phyloP scores from a whole-genome alignment of 2,329 filamentous ascomycete genomes.

The Aspergillus neoniger region DNA sequence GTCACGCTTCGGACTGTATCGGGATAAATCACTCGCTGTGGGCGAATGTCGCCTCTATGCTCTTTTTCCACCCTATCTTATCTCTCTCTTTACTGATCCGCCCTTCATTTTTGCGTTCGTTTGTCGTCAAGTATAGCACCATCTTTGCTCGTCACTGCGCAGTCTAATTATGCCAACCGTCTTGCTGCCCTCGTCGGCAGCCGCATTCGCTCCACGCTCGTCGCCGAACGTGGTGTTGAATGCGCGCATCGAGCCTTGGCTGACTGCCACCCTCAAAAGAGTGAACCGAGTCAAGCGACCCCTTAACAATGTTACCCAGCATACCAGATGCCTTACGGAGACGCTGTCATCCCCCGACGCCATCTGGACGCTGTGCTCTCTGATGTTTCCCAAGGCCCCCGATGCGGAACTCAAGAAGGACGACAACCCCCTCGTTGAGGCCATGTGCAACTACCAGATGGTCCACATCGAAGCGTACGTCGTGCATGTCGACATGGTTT shows the following conservation, averaged over 20 bases:
- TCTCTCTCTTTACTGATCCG: constrained; percentile 45
- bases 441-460: constrained; percentile 88
- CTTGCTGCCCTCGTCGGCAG: constrained; percentile 90
- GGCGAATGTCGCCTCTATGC: constrained; percentile 44
- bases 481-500: constrained; percentile 98
- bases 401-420: constrained; percentile 82
- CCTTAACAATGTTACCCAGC: constrained; percentile 93
- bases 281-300: constrained; percentile 96
- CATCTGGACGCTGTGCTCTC: constrained; percentile 89
- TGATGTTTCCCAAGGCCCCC: constrained; percentile 89
- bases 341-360: constrained; percentile 85
- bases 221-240: constrained; percentile 93
- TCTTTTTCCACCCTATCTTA: constrained; percentile 47
- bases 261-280: constrained; percentile 93
- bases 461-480: constrained; percentile 96
- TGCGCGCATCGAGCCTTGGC: constrained; percentile 91
- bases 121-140: constrained; percentile 21
- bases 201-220: constrained; percentile 90
- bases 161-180: constrained; percentile 78
- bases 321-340: constrained; percentile 93
- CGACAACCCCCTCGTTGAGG: constrained; percentile 78
- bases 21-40: constrained; percentile 29
- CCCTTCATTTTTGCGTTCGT: constrained; percentile 47
- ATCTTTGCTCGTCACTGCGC: constrained; percentile 56
- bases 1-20: constrained; percentile 12